Base-by-base conservation (phyloP, 345 rosid genomes). In the Bretschneidera sinensis region DNA sequence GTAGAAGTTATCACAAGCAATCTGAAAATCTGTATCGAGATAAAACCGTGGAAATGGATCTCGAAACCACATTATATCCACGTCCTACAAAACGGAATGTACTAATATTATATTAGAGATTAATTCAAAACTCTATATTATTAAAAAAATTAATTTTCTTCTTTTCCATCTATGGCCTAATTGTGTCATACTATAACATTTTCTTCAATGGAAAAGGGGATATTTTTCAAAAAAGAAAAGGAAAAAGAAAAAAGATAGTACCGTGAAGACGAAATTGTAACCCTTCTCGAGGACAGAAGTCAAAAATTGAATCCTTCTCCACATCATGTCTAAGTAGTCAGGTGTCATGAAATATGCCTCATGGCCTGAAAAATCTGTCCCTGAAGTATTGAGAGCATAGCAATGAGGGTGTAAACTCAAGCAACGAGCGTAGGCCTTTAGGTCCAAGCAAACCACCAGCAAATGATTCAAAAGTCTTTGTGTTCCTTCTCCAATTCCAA, bases 1-100 rank as follows among this genome's bases (percentile, higher is more conserved):
- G 0, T 6, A 1, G 57, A 73, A 88, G 22, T 39, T 2, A 61
- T 91, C 97, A 43, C 97, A 91, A 0, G 97, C 94, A 51, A 91
- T 91, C 55, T 91, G 97, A 43, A 91, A 91, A 72, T 91, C 97
- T 18, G 66, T 88, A 33, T 76, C 71, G 1, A 64, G 62, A 21
- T 71, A 71, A 57, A 91, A 81, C 45, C 75, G 77, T 20, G 79
- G 84, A 63, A 91, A 91, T 47, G 97, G 97, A 71, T 84, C 72
- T 52, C 76, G 77, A 20, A 88, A 76, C 96, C 97, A 91, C 86
- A 88, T 60, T 53, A 88, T 74, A 62, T 91, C 97, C 3, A 89
- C 82, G 77, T 91, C 97, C 96, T 88, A 74, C 0, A 15, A n/a
- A n/a, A n/a, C n/a, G n/a, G n/a, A n/a, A n/a, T n/a, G n/a, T n/a